Evolutionary conservation across 768 basidiomycete species (phyloP), one percentile per base, ranked within the genome.

Genomic region (Pleurotus eryngii): DNA sequence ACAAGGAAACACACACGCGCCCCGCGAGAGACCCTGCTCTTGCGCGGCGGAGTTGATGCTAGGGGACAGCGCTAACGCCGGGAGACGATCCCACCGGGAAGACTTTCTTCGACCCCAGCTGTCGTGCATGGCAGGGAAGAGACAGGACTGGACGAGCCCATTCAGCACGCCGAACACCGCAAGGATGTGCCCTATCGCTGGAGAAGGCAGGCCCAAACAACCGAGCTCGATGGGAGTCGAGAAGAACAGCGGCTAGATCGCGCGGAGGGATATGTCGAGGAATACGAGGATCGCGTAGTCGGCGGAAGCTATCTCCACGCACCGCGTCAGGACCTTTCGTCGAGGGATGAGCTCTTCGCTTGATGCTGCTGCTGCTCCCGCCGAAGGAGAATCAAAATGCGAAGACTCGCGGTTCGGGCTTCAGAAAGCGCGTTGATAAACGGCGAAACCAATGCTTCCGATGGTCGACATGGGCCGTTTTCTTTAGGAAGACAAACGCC

Each of bases 261-360:
- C 15, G 22, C 50, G 50, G 17, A 53, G 42, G 7, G 50, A 38
- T 39, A 71, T 68, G 57, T 76, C 64, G 42, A 87, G 65, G 40
- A 89, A 76, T 3, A 88, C 82, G 24, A 92, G 77, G 8, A 75
- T 66, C 12, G 81, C 82, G 68, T 90, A 91, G 67, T 89, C 90
- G 39, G 79, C 75, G 17, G 85, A 79, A 1, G 88, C 83, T 39
- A 89, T 69, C 40, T 89, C 63, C 5, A 91, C 84, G 14, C 76
- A 82, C 20, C 79, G 81, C n/a, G 77, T 70, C 57, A 82, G 54
- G 49, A 82, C 67, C 17, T 67, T 60, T 24, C 71, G 72, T 8
- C 83, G 62, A 38, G 50, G 50, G 3, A 40, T 2, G 8, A 14
- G 15, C 8, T 26, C 5, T n/a, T 35, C 35, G 8, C 8, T 50